Evolutionary conservation across 805 yeast species (phyloP).

Genomic region (Brettanomyces sp.): DNA sequence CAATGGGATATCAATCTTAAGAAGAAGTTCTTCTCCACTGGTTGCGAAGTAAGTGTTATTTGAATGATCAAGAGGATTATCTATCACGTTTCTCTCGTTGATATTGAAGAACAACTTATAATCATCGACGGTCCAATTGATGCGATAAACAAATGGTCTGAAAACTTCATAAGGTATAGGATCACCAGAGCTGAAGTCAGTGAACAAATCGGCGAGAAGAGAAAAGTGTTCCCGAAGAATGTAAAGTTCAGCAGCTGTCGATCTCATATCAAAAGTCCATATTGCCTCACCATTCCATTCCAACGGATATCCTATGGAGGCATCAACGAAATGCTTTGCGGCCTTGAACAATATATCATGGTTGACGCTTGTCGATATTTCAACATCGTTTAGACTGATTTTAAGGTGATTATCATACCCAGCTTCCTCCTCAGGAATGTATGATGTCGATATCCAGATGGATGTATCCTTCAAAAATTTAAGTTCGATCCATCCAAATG

Average conservation of each 20-base stretch:
- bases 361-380: slow-evolving; percentile 74
- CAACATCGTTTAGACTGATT: slow-evolving; percentile 43
- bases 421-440: slow-evolving; percentile 36
- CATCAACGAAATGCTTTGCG: slow-evolving; percentile 41
- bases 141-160: slow-evolving; percentile 56
- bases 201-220: slow-evolving; percentile 57
- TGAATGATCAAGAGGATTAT: slow-evolving; percentile 76
- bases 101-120: slow-evolving; percentile 66
- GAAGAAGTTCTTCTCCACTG: slow-evolving; percentile 47
- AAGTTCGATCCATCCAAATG: slow-evolving; percentile 90
- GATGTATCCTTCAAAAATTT: slow-evolving; percentile 47
- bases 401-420: slow-evolving; percentile 49
- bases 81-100: slow-evolving; percentile 81
- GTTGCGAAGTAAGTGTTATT: slow-evolving; percentile 73
- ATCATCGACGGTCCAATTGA: slow-evolving; percentile 49
- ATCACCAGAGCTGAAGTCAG: slow-evolving; percentile 71
- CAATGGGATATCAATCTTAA: slow-evolving; percentile 49
- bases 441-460: slow-evolving; percentile 35
- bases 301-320: slow-evolving; percentile 61
- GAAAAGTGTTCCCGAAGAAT: slow-evolving; percentile 76
- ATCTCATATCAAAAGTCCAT: slow-evolving; percentile 54
- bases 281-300: slow-evolving; percentile 72
- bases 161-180: slow-evolving; percentile 67
- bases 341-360: slow-evolving; percentile 73
- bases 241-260: slow-evolving; percentile 49